These are phyloP conservation scores for Parastagonospora nodorum DNA, from an alignment of 2,329 filamentous ascomycete genomes.

Conservation along the genomic window DNA sequence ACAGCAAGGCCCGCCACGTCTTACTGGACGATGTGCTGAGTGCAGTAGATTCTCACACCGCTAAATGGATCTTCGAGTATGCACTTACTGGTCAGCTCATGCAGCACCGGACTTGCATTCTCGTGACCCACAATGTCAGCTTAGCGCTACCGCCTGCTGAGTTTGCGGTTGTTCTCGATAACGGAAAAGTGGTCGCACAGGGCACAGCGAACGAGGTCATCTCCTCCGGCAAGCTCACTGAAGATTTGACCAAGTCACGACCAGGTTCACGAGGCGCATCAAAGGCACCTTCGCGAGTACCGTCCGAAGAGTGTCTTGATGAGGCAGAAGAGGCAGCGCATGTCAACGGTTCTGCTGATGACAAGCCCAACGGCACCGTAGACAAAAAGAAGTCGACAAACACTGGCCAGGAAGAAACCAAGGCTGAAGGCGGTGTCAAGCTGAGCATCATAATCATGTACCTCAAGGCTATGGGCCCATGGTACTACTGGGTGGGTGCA, in stretches of 20 bases:
- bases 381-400: conserved; percentile 58
- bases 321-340: conserved; percentile 60
- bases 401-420: conserved; percentile 65
- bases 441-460: conserved; percentile 86
- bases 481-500: conserved; percentile 91
- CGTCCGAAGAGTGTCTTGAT: conserved; percentile 64
- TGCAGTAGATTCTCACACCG: conserved; percentile 95
- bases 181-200: conserved; percentile 77
- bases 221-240: conserved; percentile 83
- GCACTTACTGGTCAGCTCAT: conserved; percentile 90
- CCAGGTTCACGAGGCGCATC: conserved; percentile 73
- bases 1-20: conserved; percentile 89
- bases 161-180: conserved; percentile 83
- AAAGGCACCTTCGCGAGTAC: conserved; percentile 74
- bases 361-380: conserved; percentile 50
- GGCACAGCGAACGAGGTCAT: conserved; percentile 81
- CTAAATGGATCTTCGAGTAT: conserved; percentile 96
- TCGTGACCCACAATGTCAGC: conserved; percentile 95
- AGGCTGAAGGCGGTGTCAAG: conserved; percentile 85
- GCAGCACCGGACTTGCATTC: conserved; percentile 84
- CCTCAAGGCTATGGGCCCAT: conserved; percentile 87
- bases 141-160: conserved; percentile 81
- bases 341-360: conserved; percentile 58
- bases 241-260: conserved; percentile 78
- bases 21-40: conserved; percentile 94